Evolutionary conservation across 1,284 basidiomycete species (phyloP), one percentile per base, ranked within the genome.

Genomic region (Laetiporus sulphureus): DNA sequence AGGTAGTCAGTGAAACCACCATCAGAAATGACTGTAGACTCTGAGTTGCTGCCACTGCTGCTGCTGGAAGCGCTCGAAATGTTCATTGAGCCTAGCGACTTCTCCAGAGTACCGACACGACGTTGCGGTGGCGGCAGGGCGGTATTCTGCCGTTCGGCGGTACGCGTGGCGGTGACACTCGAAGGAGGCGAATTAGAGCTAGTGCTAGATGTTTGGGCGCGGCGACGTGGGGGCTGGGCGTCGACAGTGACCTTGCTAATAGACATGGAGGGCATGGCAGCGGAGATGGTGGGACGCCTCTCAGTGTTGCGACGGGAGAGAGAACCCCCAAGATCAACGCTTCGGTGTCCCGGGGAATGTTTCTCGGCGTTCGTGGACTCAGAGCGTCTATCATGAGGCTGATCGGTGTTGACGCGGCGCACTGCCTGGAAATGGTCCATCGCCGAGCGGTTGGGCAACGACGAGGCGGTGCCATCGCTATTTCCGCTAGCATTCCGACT

Each of bases 1-100:
- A 89, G 63, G 59, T 89, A 89, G 57, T 89, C 85, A 7, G 85
- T 89, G 55, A 89, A 89, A 11, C 78, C 83, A 7, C 85, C 86
- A 53, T 88, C 85, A 10, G 83, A 86, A 12, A 81, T 86, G 38
- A 89, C 71, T 7, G 86, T 88, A 45, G 76, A 75, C 55, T 83
- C 83, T 6, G 79, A 80, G 42, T 76, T 77, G 30, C 73, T 69
- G 24, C 61, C 57, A 51, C 77, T 77, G 46, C 77, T 77, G 37
- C 72, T 73, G 52, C 64, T 66, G 3, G 62, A 58, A 2, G 71
- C 67, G 51, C 73, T 75, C 18, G 60, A 62, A 36, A 73, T 46
- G 32, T 62, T 69, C 36, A 73, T 54, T 29, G 60, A 56, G 43
- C 63, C 60, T 53, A 72, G 43, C 50, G 67, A 56, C 40, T 66